Base-by-base conservation (phyloP, 2,329 filamentous ascomycete species). In the Xylariaceae sp. region DNA sequence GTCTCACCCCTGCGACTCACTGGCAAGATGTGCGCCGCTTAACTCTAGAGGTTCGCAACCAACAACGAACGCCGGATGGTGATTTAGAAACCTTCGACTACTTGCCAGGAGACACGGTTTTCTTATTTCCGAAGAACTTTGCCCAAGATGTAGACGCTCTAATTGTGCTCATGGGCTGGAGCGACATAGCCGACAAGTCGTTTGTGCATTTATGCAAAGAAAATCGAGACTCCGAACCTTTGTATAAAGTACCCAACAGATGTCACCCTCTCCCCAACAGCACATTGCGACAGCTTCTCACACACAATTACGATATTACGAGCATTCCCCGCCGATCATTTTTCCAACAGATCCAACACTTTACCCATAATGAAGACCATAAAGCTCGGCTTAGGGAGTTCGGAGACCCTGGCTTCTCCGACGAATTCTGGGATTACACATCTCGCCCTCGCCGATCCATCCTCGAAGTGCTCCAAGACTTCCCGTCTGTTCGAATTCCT, bases 381-480 rank as follows among this genome's bases (percentile, higher is more conserved):
- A 84, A 83, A 61, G 88, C 94, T 55, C 84, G 93, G 2, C 80
- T 99, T 0, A 71, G 87, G 9, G 94, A 99, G 66, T 94, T 99
- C 62, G 86, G 85, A 1, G 82, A 88, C 62, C 84, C 90, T 0
- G 81, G 88, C 42, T 89, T 87, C 62, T 83, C 93, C 6, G 91
- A 97, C 61, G 94, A 99, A 62, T 86, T 96, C 50, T 97, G 90
- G 73, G 93, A 99, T 71, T 99, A 99, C 67, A 94, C 94, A 1
- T 92, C 92, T 0, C 85, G 94, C 9, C 89, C 93, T 1, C 86
- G 91, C 33, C 86, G 94, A 33, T 95, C 89, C 53, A 96, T 97
- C 51, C 75, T 99, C 6, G 94, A 99, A 71, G 87, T 96, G 3
- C 79, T 99, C 28, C 86, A 93, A 51, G 94, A 99, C 62, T 99